A percentile compares a stretch with the other conserved stretches of the same genome.
Evolutionary conservation across 1,139 yeast species (phyloP).

Genomic region (Debaryomycetaceae sp.): DNA sequence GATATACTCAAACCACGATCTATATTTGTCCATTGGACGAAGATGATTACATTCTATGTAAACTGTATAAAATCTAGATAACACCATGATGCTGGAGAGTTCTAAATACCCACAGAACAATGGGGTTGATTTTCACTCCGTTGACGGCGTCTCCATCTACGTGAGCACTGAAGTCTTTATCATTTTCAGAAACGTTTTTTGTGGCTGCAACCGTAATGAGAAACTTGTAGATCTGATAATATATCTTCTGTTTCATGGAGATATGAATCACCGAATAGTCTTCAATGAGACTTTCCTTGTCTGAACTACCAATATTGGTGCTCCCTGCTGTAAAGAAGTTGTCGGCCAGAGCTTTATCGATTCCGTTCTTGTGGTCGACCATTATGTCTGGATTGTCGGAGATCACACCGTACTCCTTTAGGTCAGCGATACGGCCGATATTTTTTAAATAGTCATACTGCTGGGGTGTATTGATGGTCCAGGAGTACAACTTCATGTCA

Average conservation of each 20-base stretch:
- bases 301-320: conserved; percentile 9
- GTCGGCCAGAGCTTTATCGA: conserved; percentile 3
- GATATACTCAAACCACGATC: neutral
- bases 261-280: conserved; percentile 10
- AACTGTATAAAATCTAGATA: conserved; percentile 18
- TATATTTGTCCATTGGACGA: conserved; percentile 7
- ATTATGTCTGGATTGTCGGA: conserved; percentile 56
- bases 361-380: conserved; percentile 16
- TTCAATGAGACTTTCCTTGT: conserved; percentile 5
- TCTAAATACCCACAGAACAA: conserved; percentile 22
- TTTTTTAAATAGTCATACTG: conserved; percentile 45
- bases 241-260: conserved; percentile 19
- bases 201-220: conserved; percentile 13
- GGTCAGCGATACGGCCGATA: conserved; percentile 22
- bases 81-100: conserved; percentile 33
- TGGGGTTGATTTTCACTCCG: conserved; percentile 12
- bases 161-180: conserved; percentile 18
- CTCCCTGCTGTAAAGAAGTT: conserved; percentile 6
- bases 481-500: conserved; percentile 58
- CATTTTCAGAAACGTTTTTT: conserved; percentile 18
- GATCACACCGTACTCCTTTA: conserved; percentile 50
- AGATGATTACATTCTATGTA: too few relatives aligned
- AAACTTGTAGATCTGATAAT: conserved; percentile 13
- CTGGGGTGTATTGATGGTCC: conserved; percentile 70
- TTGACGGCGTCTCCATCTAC: conserved; percentile 24